These are phyloP conservation scores for Straminergon stramineum DNA, from an alignment of 225 moss, liverwort and hornwort genomes.

Conservation along the genomic window DNA sequence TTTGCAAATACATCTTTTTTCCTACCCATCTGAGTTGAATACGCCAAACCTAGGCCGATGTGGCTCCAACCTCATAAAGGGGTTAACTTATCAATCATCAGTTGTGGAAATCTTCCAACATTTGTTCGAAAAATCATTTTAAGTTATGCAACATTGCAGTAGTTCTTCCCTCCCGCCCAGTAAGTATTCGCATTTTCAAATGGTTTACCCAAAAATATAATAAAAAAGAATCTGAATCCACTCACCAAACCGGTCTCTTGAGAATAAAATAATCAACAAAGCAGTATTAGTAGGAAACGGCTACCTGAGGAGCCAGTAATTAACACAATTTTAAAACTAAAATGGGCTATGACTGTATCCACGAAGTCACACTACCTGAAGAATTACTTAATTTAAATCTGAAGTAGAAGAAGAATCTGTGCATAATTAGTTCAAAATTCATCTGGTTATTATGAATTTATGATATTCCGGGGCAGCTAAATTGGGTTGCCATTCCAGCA, in stretches of 20 bases:
- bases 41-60: no score
- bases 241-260: not conserved
- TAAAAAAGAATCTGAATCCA: no score
- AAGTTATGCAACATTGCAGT: no score
- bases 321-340: not conserved
- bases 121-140: not conserved
- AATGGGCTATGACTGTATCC: not conserved
- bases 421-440: not conserved
- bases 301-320: not conserved
- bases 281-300: not conserved
- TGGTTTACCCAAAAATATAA: not conserved
- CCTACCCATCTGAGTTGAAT: no score
- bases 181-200: not conserved
- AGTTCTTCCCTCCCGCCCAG: no score
- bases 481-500: not conserved
- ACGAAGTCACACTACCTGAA: not conserved
- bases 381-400: no score
- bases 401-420: not conserved
- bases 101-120: not conserved
- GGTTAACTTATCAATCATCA: no score
- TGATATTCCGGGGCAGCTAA: not conserved
- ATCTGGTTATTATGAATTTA: not conserved
- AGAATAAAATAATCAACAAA: not conserved
- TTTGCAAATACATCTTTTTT: no score
- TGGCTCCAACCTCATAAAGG: no score